Evolutionary conservation across 176 grass and related monocot species (phyloP), one percentile per base, ranked within the genome.

Genomic region (Puya raimondii): DNA sequence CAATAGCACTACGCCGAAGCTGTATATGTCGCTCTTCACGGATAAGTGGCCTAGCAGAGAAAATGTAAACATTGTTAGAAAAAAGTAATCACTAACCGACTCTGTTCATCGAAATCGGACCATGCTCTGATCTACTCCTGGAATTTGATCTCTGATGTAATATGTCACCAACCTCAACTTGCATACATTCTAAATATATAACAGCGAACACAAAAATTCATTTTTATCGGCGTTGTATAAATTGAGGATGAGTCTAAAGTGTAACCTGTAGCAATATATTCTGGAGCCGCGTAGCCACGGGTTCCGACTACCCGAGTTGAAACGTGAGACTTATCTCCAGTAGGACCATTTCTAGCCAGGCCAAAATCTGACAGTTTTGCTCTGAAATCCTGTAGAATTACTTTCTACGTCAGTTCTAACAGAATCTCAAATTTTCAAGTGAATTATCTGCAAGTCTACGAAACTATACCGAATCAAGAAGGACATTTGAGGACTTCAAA

Each of bases 291-390:
- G 74, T 94, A 94, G 0, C 91, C 91, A 0, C 81, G 75, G 3
- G 91, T 94, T 3, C 91, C 91, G 0, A 94, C 78, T 9, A 94
- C 91, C 51, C 86, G 78, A 21, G 91, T 94, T 3, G 91, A 87
- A 15, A 94, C 91, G 73, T 94, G 86, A 74, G 67, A 86, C 70
- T 80, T 82, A 75, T 84, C 91, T 18, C 83, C 86, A 48, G 86
- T 90, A 0, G 91, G 91, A 2, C 91, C 91, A 26, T 79, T 74
- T 50, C 84, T 74, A 10, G 91, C 91, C 10, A 95, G 80, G 2
- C 87, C 92, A 69, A 96, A 96, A 51, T 96, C 92, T 5, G 92
- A 96, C 3, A 96, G 82, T 75, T 89, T 96, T 11, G 88, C 88
- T n/a, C 73, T 47, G 78, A 89, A 88, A 18, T 81, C 85, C 83